A percentile compares a stretch with the other conserved stretches of the same genome.
Evolutionary conservation across 2,329 filamentous ascomycete genomes (phyloP).

Genomic region (Parastagonospora nodorum): DNA sequence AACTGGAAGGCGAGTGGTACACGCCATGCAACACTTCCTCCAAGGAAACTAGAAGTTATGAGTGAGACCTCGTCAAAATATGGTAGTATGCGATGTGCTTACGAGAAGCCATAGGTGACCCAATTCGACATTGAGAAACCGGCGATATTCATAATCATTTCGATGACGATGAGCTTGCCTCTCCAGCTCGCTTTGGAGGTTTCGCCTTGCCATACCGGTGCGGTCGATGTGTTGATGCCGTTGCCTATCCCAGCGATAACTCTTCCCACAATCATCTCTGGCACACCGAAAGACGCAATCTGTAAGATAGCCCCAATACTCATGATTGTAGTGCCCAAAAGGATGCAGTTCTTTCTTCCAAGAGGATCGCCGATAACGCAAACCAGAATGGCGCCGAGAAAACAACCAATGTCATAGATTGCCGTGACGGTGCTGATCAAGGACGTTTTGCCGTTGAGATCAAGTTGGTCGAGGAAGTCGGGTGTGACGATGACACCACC

Average conservation of each 20-base stretch:
- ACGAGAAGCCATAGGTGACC: slow-evolving; percentile 59
- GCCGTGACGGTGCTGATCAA: slow-evolving; percentile 58
- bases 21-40: slow-evolving; percentile 25
- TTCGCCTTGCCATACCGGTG: slow-evolving; percentile 60
- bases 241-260: slow-evolving; percentile 57
- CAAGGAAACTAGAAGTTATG: slow-evolving; percentile 13
- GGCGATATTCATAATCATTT: slow-evolving; percentile 57
- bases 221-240: slow-evolving; percentile 57
- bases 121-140: slow-evolving; percentile 59
- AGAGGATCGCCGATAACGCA: slow-evolving; percentile 54
- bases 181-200: slow-evolving; percentile 52
- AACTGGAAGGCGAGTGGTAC: slow-evolving; percentile 54
- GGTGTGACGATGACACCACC: slow-evolving; percentile 60
- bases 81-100: too few relatives aligned
- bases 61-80: neutral
- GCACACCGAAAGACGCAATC: slow-evolving; percentile 51
- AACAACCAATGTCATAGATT: slow-evolving; percentile 65
- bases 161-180: slow-evolving; percentile 54
- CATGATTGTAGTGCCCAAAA: slow-evolving; percentile 57
- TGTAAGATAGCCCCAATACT: slow-evolving; percentile 55
- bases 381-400: slow-evolving; percentile 58
- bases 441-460: slow-evolving; percentile 50
- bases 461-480: slow-evolving; percentile 57
- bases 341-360: slow-evolving; percentile 55
- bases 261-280: slow-evolving; percentile 57